Evolutionary conservation across 2,329 filamentous ascomycete genomes (phyloP).

Genomic region (Dryadomyces sulphureus): DNA sequence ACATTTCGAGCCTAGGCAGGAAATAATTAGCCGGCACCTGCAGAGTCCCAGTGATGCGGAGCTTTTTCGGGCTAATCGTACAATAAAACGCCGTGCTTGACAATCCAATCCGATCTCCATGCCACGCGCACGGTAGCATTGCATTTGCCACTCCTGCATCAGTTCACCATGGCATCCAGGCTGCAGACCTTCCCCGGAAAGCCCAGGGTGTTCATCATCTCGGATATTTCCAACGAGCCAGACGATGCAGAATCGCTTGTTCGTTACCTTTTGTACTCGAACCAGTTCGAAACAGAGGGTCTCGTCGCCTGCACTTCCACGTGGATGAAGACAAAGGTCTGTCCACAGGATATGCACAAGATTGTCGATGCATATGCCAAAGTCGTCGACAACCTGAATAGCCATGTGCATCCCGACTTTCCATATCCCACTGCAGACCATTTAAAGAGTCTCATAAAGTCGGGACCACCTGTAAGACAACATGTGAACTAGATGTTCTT

Average conservation of each 20-base stretch:
- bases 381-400: slow-evolving; percentile 30
- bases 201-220: slow-evolving; percentile 24
- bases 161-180: not conserved
- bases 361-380: slow-evolving; percentile 28
- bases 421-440: slow-evolving; percentile 20
- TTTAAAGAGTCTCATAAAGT: slow-evolving; percentile 15
- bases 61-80: too few species aligned
- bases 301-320: slow-evolving; percentile 30
- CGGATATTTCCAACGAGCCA: slow-evolving; percentile 30
- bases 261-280: slow-evolving; percentile 28
- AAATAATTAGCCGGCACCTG: too few species aligned
- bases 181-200: slow-evolving; percentile 10
- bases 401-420: slow-evolving; percentile 24
- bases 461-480: slow-evolving; percentile 17
- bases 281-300: slow-evolving; percentile 30
- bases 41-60: too few species aligned
- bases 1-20: not conserved
- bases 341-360: slow-evolving; percentile 26
- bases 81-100: too few species aligned
- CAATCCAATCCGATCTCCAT: too few species aligned
- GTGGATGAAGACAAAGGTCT: slow-evolving; percentile 26
- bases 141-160: not conserved
- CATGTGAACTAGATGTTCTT: not conserved
- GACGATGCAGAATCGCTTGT: slow-evolving; percentile 29
- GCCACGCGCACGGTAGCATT: too few species aligned